phyloP scores from a whole-genome alignment of 2,329 filamentous ascomycete genomes.

The Cryphonectria naterciae region DNA sequence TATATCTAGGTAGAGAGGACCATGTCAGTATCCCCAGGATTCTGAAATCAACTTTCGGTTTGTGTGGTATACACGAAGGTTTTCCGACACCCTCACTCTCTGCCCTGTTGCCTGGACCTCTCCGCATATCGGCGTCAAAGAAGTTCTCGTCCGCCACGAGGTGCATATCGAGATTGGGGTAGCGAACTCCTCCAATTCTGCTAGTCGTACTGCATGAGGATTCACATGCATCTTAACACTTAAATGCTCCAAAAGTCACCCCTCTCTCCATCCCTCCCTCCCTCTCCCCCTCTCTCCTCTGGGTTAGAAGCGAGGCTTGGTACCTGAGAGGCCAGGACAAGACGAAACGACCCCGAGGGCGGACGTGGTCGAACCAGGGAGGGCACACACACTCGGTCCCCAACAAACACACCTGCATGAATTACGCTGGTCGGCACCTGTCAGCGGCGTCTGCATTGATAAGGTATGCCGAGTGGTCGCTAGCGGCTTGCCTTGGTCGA shows the following conservation, averaged over 20 bases:
- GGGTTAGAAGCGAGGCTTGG: not conserved
- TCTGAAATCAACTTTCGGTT: not conserved
- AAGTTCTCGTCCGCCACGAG: not conserved
- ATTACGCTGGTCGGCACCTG: not conserved
- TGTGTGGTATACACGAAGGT: not conserved
- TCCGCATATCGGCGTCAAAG: not conserved
- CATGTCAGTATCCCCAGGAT: no score
- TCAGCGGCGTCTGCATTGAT: not conserved
- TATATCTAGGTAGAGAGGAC: no score
- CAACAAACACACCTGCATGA: conserved; percentile 2
- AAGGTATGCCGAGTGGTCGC: not conserved
- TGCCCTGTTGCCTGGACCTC: not conserved
- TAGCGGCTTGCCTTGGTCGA: not conserved
- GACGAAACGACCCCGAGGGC: not conserved
- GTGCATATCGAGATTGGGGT: not conserved
- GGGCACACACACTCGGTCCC: not conserved
- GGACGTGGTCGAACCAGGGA: not conserved
- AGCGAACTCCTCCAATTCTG: not conserved
- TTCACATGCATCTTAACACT: not conserved
- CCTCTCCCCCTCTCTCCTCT: no score
- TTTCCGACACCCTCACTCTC: not conserved
- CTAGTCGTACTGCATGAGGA: not conserved
- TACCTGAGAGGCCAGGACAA: not conserved
- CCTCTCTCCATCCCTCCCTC: not conserved
- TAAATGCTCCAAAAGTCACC: not conserved